These are phyloP conservation scores for Fusarium sp. DNA, from an alignment of 2,329 filamentous ascomycete genomes.

Conservation along the genomic window DNA sequence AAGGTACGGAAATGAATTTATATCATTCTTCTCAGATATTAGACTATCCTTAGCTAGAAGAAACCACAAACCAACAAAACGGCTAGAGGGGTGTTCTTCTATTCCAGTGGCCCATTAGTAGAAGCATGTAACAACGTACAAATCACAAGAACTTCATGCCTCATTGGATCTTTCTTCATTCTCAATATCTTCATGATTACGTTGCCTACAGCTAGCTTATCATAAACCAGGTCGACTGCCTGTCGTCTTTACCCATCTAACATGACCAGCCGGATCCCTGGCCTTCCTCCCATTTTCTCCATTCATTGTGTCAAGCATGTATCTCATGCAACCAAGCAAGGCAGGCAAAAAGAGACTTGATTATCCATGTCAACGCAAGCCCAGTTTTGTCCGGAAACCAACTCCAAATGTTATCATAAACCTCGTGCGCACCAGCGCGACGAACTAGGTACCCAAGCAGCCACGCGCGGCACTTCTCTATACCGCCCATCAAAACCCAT, in stretches of 20 bases:
- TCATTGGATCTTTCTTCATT: not conserved
- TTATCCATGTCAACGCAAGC: constrained; percentile 37
- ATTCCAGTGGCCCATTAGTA: not conserved
- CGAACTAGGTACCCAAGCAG: constrained; percentile 23
- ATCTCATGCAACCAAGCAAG: constrained; percentile 38
- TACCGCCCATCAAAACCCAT: constrained; percentile 34
- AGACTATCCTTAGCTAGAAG: not conserved
- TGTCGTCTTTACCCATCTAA: constrained; percentile 39
- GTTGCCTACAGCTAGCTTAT: constrained; percentile 37
- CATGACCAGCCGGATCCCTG: constrained; percentile 39
- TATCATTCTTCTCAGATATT: not conserved
- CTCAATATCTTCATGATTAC: constrained; percentile 37
- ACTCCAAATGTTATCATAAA: constrained; percentile 46
- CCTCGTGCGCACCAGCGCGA: constrained; percentile 32
- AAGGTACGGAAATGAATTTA: not conserved
- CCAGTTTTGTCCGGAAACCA: constrained; percentile 45
- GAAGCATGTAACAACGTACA: too few species aligned
- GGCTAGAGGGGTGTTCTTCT: not conserved
- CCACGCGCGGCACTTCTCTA: constrained; percentile 30
- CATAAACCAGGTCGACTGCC: constrained; percentile 28
- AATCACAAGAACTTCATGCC: not conserved
- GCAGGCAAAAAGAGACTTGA: constrained; percentile 39
- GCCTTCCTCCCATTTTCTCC: constrained; percentile 34
- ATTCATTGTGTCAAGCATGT: constrained; percentile 36
- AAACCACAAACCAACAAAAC: not conserved